Evolutionary conservation across 306 rosid genomes (phyloP).

Genomic region (Arachis hypogaea): DNA sequence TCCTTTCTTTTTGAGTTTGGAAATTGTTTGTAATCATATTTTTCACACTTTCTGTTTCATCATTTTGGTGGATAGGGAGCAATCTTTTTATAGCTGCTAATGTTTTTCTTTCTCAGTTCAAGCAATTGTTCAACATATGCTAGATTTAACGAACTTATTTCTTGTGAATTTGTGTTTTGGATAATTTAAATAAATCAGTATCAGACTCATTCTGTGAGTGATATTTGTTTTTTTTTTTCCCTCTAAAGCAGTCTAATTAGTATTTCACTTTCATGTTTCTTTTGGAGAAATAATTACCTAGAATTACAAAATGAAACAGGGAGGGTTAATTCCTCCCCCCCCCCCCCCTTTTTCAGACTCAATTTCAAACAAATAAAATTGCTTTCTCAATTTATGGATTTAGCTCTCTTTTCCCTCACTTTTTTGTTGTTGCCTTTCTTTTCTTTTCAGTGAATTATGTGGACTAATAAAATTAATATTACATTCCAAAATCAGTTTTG

Average conservation of each 20-base stretch:
- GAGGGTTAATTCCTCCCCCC: background rate
- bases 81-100: background rate
- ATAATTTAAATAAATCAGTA: background rate
- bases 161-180: background rate
- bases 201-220: background rate
- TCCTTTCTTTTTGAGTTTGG: background rate
- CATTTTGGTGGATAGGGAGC: constrained; percentile 22
- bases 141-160: background rate
- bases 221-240: background rate
- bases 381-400: background rate
- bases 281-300: background rate
- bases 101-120: background rate
- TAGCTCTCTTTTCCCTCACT: background rate
- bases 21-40: background rate
- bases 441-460: background rate
- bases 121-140: background rate
- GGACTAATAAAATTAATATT: background rate
- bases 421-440: background rate
- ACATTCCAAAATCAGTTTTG: background rate
- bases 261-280: background rate
- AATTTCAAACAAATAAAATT: too few species aligned
- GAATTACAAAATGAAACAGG: background rate
- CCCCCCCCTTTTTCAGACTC: background rate
- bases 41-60: background rate
- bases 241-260: background rate